phyloP scores from a whole-genome alignment of 768 basidiomycete genomes.

The Ramaria sp. region DNA sequence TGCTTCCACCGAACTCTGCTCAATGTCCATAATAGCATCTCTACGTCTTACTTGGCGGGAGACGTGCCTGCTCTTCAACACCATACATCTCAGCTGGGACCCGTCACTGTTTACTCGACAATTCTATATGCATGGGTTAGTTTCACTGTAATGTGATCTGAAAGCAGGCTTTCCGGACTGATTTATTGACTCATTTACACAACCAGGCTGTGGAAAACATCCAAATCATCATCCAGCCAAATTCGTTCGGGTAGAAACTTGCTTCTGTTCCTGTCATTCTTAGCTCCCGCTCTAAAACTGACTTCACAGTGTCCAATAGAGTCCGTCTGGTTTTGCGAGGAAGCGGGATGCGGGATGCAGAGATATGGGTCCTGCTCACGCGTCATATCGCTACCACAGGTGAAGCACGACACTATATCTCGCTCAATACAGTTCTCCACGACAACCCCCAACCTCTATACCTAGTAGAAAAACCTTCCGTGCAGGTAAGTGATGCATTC shows the following conservation, averaged over 20 bases:
- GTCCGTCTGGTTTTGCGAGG: not conserved
- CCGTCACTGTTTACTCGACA: conserved; percentile 44
- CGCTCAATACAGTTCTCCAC: conserved; percentile 34
- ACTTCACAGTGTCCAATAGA: not conserved
- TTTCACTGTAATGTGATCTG: too few species aligned
- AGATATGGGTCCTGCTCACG: conserved; percentile 75
- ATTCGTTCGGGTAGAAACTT: not conserved
- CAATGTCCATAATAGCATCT: not conserved
- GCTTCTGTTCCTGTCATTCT: not conserved
- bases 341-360: conserved; percentile 19
- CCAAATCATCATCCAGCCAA: conserved; percentile 20
- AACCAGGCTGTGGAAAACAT: conserved; percentile 33
- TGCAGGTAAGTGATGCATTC: not conserved
- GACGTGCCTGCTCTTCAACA: conserved; percentile 62
- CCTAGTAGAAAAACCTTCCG: not conserved
- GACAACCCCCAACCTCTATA: conserved; percentile 12
- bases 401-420: conserved; percentile 55
- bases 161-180: too few species aligned
- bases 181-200: not conserved
- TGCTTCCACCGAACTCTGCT: not conserved
- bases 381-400: conserved; percentile 61
- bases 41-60: conserved; percentile 68
- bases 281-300: too few species aligned
- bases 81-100: conserved; percentile 84
- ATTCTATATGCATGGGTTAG: conserved; percentile 60